A percentile compares a stretch with the other conserved stretches of the same genome.
Conservation (phyloP, 306 rosid species). For the Rubus idaeus region DNA sequence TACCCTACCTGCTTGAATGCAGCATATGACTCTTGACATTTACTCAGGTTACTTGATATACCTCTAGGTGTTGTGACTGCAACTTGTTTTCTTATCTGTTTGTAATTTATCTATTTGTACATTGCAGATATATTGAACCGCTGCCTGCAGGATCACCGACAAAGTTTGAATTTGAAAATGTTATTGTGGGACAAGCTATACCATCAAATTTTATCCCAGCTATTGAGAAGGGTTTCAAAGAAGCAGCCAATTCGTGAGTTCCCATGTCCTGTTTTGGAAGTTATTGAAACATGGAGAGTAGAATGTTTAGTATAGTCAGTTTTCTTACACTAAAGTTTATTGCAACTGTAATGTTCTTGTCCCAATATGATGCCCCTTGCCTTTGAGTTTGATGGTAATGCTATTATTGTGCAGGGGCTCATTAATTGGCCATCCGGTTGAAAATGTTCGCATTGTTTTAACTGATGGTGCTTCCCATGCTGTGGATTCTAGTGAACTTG, state of each 20-base stretch:
- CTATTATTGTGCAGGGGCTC: constrained; percentile 68
- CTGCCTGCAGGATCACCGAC: constrained; percentile 71
- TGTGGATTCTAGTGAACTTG: constrained; percentile 99
- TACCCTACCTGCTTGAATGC: neutral
- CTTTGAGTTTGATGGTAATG: constrained; percentile 8
- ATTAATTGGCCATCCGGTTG: constrained; percentile 97
- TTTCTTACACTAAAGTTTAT: neutral
- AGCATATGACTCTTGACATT: neutral
- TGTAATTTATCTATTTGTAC: constrained; percentile 4
- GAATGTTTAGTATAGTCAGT: neutral
- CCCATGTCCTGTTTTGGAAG: neutral
- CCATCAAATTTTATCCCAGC: constrained; percentile 94
- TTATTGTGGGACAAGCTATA: constrained; percentile 92
- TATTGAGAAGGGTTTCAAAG: constrained; percentile 94
- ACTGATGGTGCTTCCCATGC: constrained; percentile 97
- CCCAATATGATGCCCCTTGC: neutral
- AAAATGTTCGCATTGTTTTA: constrained; percentile 74
- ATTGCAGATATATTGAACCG: constrained; percentile 83
- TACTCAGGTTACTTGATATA: neutral
- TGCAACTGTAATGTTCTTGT: neutral
- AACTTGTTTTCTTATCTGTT: neutral
- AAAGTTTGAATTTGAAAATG: constrained; percentile 92
- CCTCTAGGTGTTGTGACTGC: neutral
- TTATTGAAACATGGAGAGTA: neutral
- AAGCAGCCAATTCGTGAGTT: constrained; percentile 96